Percentiles rank a stretch among this genome's conserved stretches.
These are phyloP conservation scores for Phytophthora meadii DNA, from an alignment of 352 stramenopile species.

Conservation along the genomic window DNA sequence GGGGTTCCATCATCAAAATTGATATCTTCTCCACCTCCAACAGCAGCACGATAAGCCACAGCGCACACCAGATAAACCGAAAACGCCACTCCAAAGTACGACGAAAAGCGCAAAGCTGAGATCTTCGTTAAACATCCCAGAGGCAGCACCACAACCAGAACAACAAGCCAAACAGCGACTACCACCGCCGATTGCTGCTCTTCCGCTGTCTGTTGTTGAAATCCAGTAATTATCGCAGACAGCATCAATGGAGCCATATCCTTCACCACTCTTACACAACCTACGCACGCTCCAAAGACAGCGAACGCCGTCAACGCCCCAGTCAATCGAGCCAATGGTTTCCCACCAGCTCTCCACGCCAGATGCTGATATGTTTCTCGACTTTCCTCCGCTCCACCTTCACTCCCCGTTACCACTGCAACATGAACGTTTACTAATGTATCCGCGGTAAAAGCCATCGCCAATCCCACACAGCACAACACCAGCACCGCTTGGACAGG, in stretches of 20 bases:
- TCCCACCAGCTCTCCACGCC: constrained; percentile 60
- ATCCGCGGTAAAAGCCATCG: constrained; percentile 80
- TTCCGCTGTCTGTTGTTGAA: constrained; percentile 31
- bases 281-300: constrained; percentile 81
- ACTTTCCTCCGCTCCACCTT: constrained; percentile 40
- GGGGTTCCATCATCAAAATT: background rate
- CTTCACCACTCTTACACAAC: constrained; percentile 71
- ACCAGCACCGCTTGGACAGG: constrained; percentile 49
- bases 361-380: constrained; percentile 73
- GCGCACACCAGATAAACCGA: constrained; percentile 74
- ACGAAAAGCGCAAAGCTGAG: constrained; percentile 76
- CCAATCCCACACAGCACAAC: constrained; percentile 56
- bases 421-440: constrained; percentile 71
- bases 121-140: constrained; percentile 77
- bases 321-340: constrained; percentile 55
- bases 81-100: constrained; percentile 75
- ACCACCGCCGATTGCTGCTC: constrained; percentile 49
- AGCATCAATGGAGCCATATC: constrained; percentile 78
- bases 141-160: constrained; percentile 67
- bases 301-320: constrained; percentile 72
- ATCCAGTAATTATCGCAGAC: constrained; percentile 23
- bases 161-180: constrained; percentile 60
- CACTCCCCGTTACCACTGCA: constrained; percentile 39
- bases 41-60: constrained; percentile 59
- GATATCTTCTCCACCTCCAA: constrained; percentile 10